Evolutionary conservation across 441 rosid species (phyloP).

Genomic region (Adansonia rubrostipa): DNA sequence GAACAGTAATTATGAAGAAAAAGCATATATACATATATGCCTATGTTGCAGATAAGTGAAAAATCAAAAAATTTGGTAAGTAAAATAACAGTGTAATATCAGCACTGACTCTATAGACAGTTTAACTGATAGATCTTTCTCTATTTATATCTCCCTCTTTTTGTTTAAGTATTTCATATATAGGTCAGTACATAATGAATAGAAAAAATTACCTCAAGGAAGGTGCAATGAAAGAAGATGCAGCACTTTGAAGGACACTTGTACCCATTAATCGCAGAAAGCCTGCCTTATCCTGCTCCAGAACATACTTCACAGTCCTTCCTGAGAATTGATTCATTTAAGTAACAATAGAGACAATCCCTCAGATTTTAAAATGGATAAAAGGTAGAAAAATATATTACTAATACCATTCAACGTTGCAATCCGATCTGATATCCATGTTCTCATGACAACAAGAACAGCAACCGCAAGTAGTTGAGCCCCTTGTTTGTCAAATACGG

Average conservation of each 20-base stretch:
- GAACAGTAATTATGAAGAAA: background rate
- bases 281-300: slow-evolving; percentile 93
- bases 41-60: background rate
- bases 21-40: background rate
- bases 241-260: slow-evolving; percentile 96
- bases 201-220: slow-evolving; percentile 67
- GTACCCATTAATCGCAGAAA: slow-evolving; percentile 83
- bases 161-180: background rate
- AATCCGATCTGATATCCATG: slow-evolving; percentile 94
- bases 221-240: slow-evolving; percentile 94
- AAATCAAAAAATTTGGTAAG: too few relatives aligned
- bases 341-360: slow-evolving; percentile 25
- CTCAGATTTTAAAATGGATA: slow-evolving; percentile 26
- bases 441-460: slow-evolving; percentile 87
- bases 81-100: background rate
- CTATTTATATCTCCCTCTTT: background rate
- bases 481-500: slow-evolving; percentile 93
- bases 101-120: background rate
- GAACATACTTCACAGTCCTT: slow-evolving; percentile 90
- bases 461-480: slow-evolving; percentile 85
- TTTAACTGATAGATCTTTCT: background rate
- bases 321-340: slow-evolving; percentile 51
- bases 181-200: background rate
- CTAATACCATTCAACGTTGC: slow-evolving; percentile 88
- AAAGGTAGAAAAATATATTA: slow-evolving; percentile 16